Evolutionary conservation across 1,284 basidiomycete species (phyloP).

Genomic region (Trametes versicolor): DNA sequence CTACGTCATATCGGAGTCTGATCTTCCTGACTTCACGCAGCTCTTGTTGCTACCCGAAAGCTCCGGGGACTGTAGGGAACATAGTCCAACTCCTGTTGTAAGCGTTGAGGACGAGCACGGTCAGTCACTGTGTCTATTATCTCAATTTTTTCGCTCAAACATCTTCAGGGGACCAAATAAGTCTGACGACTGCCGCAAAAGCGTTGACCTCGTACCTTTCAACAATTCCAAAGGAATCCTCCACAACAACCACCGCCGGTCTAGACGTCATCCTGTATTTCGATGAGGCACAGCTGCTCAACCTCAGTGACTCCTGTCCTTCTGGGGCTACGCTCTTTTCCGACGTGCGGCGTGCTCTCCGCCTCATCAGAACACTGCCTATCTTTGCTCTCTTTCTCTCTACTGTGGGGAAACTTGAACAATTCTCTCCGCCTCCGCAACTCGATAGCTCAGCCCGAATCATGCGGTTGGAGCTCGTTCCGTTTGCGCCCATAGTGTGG

Average conservation of each 20-base stretch:
- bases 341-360: conserved; percentile 11
- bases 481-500: conserved; percentile 13
- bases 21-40: not conserved
- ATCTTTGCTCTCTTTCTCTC: conserved; percentile 23
- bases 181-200: conserved; percentile 8
- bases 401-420: conserved; percentile 15
- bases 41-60: not conserved
- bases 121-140: conserved; percentile 3
- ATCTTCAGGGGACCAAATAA: conserved; percentile 3
- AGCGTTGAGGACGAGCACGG: conserved; percentile 1
- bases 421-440: conserved; percentile 12
- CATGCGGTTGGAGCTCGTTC: not conserved
- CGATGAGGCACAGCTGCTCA: conserved; percentile 17
- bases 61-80: not conserved
- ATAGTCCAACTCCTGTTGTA: not conserved
- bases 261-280: conserved; percentile 12
- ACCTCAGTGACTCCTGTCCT: not conserved
- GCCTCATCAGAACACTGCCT: conserved; percentile 3
- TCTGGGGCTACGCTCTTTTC: conserved; percentile 5
- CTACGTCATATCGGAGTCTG: conserved; percentile 2
- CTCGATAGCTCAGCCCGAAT: conserved; percentile 6
- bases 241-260: not conserved
- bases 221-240: not conserved
- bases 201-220: conserved; percentile 9
- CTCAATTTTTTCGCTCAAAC: conserved; percentile 1